These are phyloP conservation scores for Galerina marginata DNA, from an alignment of 768 basidiomycete genomes.

Conservation along the genomic window DNA sequence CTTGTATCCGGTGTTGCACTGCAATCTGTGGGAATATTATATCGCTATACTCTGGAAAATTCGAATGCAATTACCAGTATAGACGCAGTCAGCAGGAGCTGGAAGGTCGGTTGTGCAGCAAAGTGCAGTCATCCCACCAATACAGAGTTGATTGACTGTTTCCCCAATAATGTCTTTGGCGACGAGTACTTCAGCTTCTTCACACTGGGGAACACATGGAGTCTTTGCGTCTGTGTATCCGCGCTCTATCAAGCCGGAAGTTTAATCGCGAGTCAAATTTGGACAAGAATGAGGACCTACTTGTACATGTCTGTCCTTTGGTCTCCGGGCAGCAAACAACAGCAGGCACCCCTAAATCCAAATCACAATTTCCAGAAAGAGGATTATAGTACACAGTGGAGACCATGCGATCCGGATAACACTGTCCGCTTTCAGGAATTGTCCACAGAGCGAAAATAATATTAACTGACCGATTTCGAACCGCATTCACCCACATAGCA, in stretches of 20 bases:
- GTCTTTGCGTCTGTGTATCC: slow-evolving; percentile 1
- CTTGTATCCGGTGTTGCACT: not conserved
- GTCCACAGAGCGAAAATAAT: not conserved
- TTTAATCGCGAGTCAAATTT: not conserved
- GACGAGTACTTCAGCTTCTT: not conserved
- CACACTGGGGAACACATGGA: not conserved
- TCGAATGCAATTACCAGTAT: not conserved
- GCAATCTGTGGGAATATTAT: not conserved
- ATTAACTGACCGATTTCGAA: not conserved
- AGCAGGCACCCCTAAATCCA: slow-evolving; percentile 3
- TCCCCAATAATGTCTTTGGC: slow-evolving; percentile 10
- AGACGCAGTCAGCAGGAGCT: slow-evolving; percentile 2
- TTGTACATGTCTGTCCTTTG: not conserved
- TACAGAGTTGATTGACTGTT: slow-evolving; percentile 1
- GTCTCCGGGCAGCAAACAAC: slow-evolving; percentile 6
- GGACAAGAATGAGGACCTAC: not conserved
- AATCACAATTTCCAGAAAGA: slow-evolving; percentile 4
- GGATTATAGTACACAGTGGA: slow-evolving; percentile 7
- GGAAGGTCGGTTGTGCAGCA: slow-evolving; percentile 6
- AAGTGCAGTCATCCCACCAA: not conserved
- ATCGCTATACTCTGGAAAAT: not conserved
- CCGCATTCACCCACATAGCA: not conserved
- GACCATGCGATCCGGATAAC: not conserved
- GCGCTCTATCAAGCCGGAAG: not conserved
- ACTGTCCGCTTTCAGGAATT: not conserved